phyloP scores from a whole-genome alignment of 176 grass and related monocot genomes.

The Hordeum marinum region DNA sequence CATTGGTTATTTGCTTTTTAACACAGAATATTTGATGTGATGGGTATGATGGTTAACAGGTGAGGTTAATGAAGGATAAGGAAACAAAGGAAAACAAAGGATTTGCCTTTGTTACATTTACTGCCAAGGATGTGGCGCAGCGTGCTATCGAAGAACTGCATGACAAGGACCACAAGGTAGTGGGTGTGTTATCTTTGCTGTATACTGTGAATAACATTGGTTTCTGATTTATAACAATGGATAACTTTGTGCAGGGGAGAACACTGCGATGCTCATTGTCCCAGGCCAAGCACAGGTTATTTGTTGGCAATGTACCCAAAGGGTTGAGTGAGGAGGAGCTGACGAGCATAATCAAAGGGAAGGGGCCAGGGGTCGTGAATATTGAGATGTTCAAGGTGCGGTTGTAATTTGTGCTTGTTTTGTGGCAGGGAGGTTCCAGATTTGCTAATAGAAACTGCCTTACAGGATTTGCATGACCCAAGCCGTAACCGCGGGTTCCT shows the following conservation, averaged over 20 bases:
- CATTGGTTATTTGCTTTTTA: background rate
- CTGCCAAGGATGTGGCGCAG: conserved; percentile 51
- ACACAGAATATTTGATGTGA: background rate
- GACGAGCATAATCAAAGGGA: conserved; percentile 69
- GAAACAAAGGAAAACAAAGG: conserved; percentile 91
- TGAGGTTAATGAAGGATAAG: conserved; percentile 87
- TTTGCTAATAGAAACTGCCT: background rate
- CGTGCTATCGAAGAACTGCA: conserved; percentile 68
- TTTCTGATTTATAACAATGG: background rate
- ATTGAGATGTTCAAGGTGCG: conserved; percentile 92
- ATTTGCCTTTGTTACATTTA: conserved; percentile 83
- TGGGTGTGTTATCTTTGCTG: background rate
- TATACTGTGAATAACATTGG: background rate
- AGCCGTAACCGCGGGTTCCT: conserved; percentile 87
- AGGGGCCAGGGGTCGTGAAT: conserved; percentile 79
- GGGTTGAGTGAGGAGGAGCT: conserved; percentile 87
- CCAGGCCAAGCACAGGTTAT: conserved; percentile 89
- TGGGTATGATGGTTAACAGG: conserved; percentile 40
- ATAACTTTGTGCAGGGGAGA: conserved; percentile 61
- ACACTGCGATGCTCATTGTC: conserved; percentile 86
- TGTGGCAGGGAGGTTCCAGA: background rate
- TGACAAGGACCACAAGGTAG: conserved; percentile 93
- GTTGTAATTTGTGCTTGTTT: background rate
- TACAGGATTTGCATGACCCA: conserved; percentile 88
- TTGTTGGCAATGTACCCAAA: conserved; percentile 96